Evolutionary conservation across 805 yeast species (phyloP).

Genomic region (Saccharomycopsis sp.): DNA sequence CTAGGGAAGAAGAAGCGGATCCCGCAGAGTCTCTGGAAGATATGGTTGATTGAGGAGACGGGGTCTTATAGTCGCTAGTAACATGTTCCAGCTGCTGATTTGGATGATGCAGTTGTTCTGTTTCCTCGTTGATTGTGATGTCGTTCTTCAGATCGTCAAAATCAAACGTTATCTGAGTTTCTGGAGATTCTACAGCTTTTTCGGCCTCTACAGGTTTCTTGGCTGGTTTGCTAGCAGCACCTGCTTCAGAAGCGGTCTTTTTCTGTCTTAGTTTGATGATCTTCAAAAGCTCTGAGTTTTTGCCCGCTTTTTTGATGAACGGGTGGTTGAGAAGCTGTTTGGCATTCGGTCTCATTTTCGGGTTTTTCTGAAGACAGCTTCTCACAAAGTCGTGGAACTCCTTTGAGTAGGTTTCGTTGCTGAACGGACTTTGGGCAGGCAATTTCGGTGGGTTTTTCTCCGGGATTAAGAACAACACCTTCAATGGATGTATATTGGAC

Average conservation of each 20-base stretch:
- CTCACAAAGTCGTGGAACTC: conserved; percentile 63
- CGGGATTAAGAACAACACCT: conserved; percentile 46
- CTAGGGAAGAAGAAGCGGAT: neutral
- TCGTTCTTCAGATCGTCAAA: conserved; percentile 16
- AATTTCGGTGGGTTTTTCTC: conserved; percentile 37
- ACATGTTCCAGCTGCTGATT: neutral
- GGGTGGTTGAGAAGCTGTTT: conserved; percentile 53
- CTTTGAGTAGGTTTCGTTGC: conserved; percentile 29
- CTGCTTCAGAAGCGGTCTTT: conserved; percentile 8
- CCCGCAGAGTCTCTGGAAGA: neutral
- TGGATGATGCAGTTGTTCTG: neutral
- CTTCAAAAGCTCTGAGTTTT: conserved; percentile 30
- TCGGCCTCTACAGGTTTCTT: conserved; percentile 9
- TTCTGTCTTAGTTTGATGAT: conserved; percentile 37
- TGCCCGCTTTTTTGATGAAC: conserved; percentile 43
- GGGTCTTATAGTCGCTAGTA: neutral
- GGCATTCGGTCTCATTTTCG: conserved; percentile 60
- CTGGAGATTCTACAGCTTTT: neutral
- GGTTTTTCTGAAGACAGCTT: conserved; percentile 65
- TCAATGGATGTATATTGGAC: conserved; percentile 47
- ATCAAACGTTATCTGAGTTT: conserved; percentile 20
- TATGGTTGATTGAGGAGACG: neutral
- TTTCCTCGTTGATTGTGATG: neutral
- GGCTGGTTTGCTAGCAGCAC: neutral
- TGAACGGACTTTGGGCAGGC: conserved; percentile 25